phyloP scores from a whole-genome alignment of 2,329 filamentous ascomycete genomes.

The Shiraia sp. region DNA sequence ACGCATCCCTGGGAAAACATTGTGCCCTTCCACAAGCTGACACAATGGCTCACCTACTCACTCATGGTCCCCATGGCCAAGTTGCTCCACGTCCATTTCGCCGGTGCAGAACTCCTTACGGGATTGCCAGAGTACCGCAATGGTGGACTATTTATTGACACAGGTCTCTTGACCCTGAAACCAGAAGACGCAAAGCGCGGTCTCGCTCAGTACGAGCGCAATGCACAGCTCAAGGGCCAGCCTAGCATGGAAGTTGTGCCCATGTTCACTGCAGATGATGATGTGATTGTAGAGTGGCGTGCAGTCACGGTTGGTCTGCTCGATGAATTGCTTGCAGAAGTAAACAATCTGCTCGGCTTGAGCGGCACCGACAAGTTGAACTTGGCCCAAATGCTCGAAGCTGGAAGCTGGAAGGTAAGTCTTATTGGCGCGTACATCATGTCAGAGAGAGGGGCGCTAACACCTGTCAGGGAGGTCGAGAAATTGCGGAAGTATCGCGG shows the following conservation, averaged over 20 bases:
- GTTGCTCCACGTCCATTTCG: slow-evolving; percentile 78
- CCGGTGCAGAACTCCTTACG: slow-evolving; percentile 81
- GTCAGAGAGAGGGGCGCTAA: slow-evolving; percentile 11
- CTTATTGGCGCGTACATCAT: slow-evolving; percentile 1
- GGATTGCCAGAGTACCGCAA: slow-evolving; percentile 92
- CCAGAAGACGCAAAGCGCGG: slow-evolving; percentile 70
- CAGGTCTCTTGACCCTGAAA: slow-evolving; percentile 79
- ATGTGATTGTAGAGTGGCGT: slow-evolving; percentile 80
- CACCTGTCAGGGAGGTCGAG: slow-evolving; percentile 74
- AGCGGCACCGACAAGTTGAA: slow-evolving; percentile 71
- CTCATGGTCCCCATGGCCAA: slow-evolving; percentile 89
- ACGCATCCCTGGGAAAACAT: slow-evolving; percentile 77
- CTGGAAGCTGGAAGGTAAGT: slow-evolving; percentile 94
- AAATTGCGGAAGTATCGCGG: slow-evolving; percentile 91
- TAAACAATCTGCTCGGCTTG: slow-evolving; percentile 70
- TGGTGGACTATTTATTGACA: slow-evolving; percentile 83
- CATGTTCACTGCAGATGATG: slow-evolving; percentile 72
- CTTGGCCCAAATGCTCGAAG: slow-evolving; percentile 88
- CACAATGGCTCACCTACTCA: slow-evolving; percentile 93
- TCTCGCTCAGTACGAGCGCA: slow-evolving; percentile 68
- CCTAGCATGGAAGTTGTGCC: slow-evolving; percentile 75
- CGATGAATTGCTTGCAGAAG: slow-evolving; percentile 70
- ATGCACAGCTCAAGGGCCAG: slow-evolving; percentile 72
- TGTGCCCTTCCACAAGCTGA: slow-evolving; percentile 86
- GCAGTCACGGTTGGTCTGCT: slow-evolving; percentile 75